Base-by-base conservation (phyloP, 1,139 yeast species). In the Candida freyschussii region DNA sequence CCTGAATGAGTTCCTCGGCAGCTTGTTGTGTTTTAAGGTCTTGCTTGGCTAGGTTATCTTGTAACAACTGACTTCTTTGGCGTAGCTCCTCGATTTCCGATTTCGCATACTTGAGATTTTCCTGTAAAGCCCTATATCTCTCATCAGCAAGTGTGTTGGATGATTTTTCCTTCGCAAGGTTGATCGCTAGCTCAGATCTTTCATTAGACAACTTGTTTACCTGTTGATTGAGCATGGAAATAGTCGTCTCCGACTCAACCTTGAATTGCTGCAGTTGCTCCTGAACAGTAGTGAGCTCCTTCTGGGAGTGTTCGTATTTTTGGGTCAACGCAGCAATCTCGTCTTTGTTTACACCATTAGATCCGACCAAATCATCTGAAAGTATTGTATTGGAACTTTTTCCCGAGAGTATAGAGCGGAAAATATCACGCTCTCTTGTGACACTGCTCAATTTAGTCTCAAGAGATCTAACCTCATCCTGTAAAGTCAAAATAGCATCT, bases 401-500 rank as follows among this genome's bases (percentile, higher is more conserved):
- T 24, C 47, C 53, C 2, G 57, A 46, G 6, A 59, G 47, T 49
- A 72, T 57, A 0, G 68, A 52, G 54, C 79, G 63, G 55, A 81
- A 67, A 59, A 76, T 72, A 48, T 84, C 93, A 39, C 85, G 65
- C 52, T 82, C 91, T 38, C 74, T 69, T 4, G 67, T 59, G 6
- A 72, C 68, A 1, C 84, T 71, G 7, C 66, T 72, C 27, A 72
- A 57, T 44, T 70, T 75, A 5, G 67, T 53, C 38, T 69, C 69
- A 14, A 74, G 50, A 22, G 69, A 62, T 17, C 69, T 67, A 26
- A 83, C 59, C 44, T 82, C 83, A 9, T 75, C 71, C 52, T 83
- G 78, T 34, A 89, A 62, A 3, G 77, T 68, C 22, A 73, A 56
- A 27, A 89, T 81, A 1, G 94, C 91, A 29, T 78, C 78, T 39